A percentile compares a stretch with the other conserved stretches of the same genome.
These are phyloP conservation scores for Danielia reshetovae DNA, from an alignment of 805 yeast genomes.

Conservation along the genomic window DNA sequence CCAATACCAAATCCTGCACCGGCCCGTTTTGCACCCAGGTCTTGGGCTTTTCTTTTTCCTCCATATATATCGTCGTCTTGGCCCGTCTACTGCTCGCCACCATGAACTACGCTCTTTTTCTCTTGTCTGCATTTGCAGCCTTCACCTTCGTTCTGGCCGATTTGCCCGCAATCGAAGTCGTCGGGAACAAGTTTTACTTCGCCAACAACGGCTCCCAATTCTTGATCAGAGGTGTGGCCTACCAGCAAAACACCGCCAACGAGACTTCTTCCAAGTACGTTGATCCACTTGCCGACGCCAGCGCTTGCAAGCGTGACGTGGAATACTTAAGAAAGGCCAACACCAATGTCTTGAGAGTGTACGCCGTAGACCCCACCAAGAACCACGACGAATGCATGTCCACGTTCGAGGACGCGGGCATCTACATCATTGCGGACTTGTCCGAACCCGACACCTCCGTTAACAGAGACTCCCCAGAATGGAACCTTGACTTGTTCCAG, in stretches of 20 bases:
- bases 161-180: slow-evolving; percentile 50
- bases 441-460: slow-evolving; percentile 75
- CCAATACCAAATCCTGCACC: no score
- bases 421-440: slow-evolving; percentile 41
- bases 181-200: slow-evolving; percentile 75
- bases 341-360: slow-evolving; percentile 80
- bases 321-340: slow-evolving; percentile 66
- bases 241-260: slow-evolving; percentile 64
- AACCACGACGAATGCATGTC: slow-evolving; percentile 68
- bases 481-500: slow-evolving; percentile 68
- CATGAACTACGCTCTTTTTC: slow-evolving; percentile 10
- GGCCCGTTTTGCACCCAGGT: slow-evolving; percentile 1
- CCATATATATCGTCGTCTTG: no score
- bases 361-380: slow-evolving; percentile 70
- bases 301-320: slow-evolving; percentile 74
- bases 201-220: slow-evolving; percentile 77
- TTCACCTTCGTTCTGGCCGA: slow-evolving; percentile 11
- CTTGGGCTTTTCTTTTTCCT: slow-evolving; percentile 5
- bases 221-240: slow-evolving; percentile 74
- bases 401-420: slow-evolving; percentile 47
- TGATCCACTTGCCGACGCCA: slow-evolving; percentile 76
- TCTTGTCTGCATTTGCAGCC: slow-evolving; percentile 10
- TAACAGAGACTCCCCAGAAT: slow-evolving; percentile 69
- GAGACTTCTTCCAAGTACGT: slow-evolving; percentile 38
- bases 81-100: neutral